A percentile compares a stretch with the other conserved stretches of the same genome.
Conservation (phyloP, 306 rosid genomes). For the Cucurbita argyrosperma region DNA sequence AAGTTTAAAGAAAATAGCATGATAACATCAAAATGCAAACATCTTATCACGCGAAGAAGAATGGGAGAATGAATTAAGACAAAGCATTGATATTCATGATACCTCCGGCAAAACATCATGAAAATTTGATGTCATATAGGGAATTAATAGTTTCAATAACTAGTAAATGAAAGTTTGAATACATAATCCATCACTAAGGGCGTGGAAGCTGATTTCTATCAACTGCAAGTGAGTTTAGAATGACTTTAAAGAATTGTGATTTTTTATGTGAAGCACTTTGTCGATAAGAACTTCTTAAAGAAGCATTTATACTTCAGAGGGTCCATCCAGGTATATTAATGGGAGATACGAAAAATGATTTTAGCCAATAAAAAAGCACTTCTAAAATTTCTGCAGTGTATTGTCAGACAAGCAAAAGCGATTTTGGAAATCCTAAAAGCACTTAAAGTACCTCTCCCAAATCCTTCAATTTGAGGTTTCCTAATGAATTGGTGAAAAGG, state of each 20-base stretch:
- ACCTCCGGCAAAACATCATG: background rate
- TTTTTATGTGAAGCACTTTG: background rate
- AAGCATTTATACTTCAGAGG: background rate
- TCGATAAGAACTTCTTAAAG: background rate
- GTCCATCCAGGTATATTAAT: background rate
- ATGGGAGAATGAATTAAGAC: background rate
- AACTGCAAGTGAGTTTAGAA: background rate
- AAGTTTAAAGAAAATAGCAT: background rate
- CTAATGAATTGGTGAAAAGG: too few relatives aligned
- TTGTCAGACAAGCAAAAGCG: background rate
- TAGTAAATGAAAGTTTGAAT: background rate
- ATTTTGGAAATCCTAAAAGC: background rate
- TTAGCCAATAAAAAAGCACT: background rate
- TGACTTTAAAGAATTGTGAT: background rate
- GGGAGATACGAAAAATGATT: background rate
- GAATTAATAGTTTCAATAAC: background rate
- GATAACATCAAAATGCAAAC: background rate
- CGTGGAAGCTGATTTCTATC: background rate
- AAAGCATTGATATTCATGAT: background rate
- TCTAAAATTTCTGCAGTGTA: background rate
- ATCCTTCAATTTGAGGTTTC: too few relatives aligned
- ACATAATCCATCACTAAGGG: background rate
- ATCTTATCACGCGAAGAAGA: background rate
- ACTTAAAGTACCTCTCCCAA: background rate
- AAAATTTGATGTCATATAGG: background rate